Conservation (phyloP, 2,329 filamentous ascomycete species). For the Cladophialophora carrionii region DNA sequence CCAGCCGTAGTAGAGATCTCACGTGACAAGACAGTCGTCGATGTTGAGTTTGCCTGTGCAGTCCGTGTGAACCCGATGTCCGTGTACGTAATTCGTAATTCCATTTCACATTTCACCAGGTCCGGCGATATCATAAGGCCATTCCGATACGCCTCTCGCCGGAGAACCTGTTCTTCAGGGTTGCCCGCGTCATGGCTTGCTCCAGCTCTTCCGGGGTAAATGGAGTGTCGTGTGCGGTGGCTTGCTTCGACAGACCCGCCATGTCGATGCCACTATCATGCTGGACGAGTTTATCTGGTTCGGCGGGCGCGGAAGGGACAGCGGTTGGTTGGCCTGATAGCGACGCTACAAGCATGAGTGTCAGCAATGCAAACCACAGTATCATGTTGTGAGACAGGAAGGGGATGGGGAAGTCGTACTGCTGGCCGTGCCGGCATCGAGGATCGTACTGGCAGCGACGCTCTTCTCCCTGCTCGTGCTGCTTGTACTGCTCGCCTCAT, state of each 20-base stretch:
- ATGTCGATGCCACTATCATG: conserved; percentile 27
- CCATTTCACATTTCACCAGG: not conserved
- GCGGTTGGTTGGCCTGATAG: conserved; percentile 29
- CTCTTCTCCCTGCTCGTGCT: conserved; percentile 29
- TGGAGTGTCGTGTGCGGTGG: conserved; percentile 31
- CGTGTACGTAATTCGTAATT: not conserved
- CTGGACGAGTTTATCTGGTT: conserved; percentile 28
- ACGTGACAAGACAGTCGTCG: not conserved
- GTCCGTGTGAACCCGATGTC: not conserved
- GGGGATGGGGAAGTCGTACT: conserved; percentile 25
- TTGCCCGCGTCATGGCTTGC: conserved; percentile 36
- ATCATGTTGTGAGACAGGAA: not conserved
- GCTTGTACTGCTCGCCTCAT: conserved; percentile 18
- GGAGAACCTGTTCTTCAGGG: conserved; percentile 26
- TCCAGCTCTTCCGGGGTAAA: conserved; percentile 38
- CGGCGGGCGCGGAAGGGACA: conserved; percentile 23
- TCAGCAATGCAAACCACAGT: conserved; percentile 1
- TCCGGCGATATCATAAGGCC: conserved; percentile 14
- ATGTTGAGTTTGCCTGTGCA: not conserved
- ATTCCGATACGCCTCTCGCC: conserved; percentile 13
- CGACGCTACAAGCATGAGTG: conserved; percentile 21
- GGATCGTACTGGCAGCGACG: conserved; percentile 20
- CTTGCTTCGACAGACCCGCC: conserved; percentile 26
- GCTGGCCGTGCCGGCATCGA: conserved; percentile 29
- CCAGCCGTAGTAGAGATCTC: not conserved